Conservation (phyloP, 139 green algal species). For the Choricystis sp. region DNA sequence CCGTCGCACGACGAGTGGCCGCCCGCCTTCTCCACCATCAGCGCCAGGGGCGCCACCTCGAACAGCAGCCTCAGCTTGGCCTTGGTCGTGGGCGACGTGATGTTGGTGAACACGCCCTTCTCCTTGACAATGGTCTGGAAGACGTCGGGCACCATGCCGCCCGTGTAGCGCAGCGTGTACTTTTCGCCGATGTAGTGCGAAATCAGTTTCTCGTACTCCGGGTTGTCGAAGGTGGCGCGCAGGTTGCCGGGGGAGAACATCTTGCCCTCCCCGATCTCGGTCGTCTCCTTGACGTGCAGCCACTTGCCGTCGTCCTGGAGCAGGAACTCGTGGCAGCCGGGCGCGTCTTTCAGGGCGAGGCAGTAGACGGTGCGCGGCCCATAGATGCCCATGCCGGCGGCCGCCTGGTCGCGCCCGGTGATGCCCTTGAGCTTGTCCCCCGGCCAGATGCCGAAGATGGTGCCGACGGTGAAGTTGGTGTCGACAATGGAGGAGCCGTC, state of each 20-base stretch:
- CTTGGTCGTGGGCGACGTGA: conserved; percentile 83
- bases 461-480: conserved; percentile 92
- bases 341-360: conserved; percentile 71
- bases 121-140: conserved; percentile 97
- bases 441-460: conserved; percentile 88
- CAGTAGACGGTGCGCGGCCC: conserved; percentile 80
- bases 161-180: conserved; percentile 92
- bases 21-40: conserved; percentile 68
- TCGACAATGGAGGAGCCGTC: conserved; percentile 89
- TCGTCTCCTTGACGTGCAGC: conserved; percentile 89
- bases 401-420: conserved; percentile 61
- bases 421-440: conserved; percentile 62
- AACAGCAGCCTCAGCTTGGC: conserved; percentile 90
- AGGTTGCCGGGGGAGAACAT: conserved; percentile 92
- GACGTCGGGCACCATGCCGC: conserved; percentile 89
- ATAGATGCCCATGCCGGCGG: conserved; percentile 79
- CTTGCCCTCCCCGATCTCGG: conserved; percentile 85
- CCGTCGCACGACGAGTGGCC: conserved; percentile 63
- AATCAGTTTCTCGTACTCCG: conserved; percentile 75
- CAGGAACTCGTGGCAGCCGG: conserved; percentile 88
- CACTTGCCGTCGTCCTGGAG: conserved; percentile 92
- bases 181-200: conserved; percentile 85
- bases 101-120: conserved; percentile 90
- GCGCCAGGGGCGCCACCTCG: conserved; percentile 44
- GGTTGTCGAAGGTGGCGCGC: conserved; percentile 87